Base-by-base conservation (phyloP, 257 asterid genomes). In the Rauvolfia tetraphylla region DNA sequence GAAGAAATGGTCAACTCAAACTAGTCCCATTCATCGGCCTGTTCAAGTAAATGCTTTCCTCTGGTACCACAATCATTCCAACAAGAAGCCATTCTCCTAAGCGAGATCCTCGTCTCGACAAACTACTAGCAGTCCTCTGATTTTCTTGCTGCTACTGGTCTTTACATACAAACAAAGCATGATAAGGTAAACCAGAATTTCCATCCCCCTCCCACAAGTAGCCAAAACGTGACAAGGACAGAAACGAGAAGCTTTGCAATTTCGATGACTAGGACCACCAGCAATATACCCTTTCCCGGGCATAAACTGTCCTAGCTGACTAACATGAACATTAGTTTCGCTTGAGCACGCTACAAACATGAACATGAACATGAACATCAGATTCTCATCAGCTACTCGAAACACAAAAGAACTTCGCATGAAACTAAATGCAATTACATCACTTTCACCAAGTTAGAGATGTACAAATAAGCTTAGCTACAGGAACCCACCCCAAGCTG, bases 401-500 rank as follows among this genome's bases (percentile, higher is more conserved):
- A 23, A 34, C 65, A 46, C 48, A 58, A 68, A 70, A 57, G 14
- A 6, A 72, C 63, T 29, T 27, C 13, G 20, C 75, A 39, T 36
- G 27, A 31, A 71, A 48, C 73, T n/a, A 33, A 57, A 58, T 67
- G 12, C 67, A 78, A 56, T 51, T 71, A 34, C 73, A 17, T 72
- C 73, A 17, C 73, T 46, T 58, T 67, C 3, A 11, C 34, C 44
- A 17, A 68, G 51, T 53, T 41, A 44, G 42, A 59, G 72, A 67
- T 73, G 54, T 73, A 56, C 79, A 56, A 67, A 79, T 70, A 49
- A 71, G 57, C 56, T 58, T 23, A 39, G 44, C 63, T 68, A 66
- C 63, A 79, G 62, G 67, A 59, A 48, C 51, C 76, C 75, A 49
- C 49, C 76, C 66, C 81, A 61, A 34, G 29, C 66, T 66, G 75